These are phyloP conservation scores for Lepidium africanum DNA, from an alignment of 345 rosid genomes.

Conservation along the genomic window DNA sequence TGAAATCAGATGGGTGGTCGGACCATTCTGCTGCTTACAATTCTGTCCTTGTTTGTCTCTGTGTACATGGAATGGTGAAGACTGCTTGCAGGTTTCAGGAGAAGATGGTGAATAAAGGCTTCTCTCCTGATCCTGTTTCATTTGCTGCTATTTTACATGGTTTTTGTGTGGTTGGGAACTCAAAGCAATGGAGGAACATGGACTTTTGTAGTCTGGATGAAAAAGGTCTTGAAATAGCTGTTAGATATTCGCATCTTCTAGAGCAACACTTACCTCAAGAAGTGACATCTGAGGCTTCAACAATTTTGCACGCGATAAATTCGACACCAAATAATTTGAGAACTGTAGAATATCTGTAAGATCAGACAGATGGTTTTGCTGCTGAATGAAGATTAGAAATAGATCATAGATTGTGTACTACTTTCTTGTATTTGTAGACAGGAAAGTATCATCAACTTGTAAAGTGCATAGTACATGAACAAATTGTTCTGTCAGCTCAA, in stretches of 20 bases:
- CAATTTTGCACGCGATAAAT: constrained; percentile 34
- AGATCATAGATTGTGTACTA: constrained; percentile 6
- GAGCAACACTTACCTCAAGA: constrained; percentile 36
- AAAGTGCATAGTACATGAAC: neutral
- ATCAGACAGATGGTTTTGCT: constrained; percentile 7
- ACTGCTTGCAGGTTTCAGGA: constrained; percentile 51
- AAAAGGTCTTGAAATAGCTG: constrained; percentile 41
- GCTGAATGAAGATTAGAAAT: constrained; percentile 4
- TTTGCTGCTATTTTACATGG: constrained; percentile 57
- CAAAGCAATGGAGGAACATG: constrained; percentile 43
- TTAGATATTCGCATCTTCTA: constrained; percentile 38
- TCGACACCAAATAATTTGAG: constrained; percentile 22
- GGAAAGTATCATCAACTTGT: neutral
- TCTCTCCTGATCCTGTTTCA: constrained; percentile 52
- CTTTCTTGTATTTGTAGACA: constrained; percentile 1
- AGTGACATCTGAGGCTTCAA: constrained; percentile 38
- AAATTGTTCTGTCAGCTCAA: constrained; percentile 4
- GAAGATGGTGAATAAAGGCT: constrained; percentile 49
- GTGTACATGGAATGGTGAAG: constrained; percentile 56
- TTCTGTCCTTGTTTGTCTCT: constrained; percentile 54
- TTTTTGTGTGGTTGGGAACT: constrained; percentile 50
- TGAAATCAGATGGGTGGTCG: constrained; percentile 62
- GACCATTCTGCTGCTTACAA: constrained; percentile 49
- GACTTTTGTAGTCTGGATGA: constrained; percentile 36
- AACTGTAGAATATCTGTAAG: constrained; percentile 11